Conservation (phyloP, 495 filamentous ascomycete genomes). For the Hyaloscypha finlandica region DNA sequence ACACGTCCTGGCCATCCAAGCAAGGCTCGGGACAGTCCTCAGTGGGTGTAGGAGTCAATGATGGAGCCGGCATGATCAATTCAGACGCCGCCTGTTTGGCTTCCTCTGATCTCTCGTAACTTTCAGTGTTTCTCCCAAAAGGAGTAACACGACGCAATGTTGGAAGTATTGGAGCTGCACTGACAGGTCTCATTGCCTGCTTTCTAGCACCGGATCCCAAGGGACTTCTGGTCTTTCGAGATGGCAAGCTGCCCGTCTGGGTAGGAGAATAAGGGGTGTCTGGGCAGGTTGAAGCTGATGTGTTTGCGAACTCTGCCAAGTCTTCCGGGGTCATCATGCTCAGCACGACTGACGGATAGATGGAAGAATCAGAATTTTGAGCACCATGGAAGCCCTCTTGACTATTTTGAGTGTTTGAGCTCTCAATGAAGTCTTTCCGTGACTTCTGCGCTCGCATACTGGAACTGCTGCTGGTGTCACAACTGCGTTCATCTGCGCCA, state of each 20-base stretch:
- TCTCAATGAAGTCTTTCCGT: constrained; percentile 1
- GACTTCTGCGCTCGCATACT: background rate
- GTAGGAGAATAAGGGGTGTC: background rate
- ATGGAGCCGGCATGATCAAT: background rate
- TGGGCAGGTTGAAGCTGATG: background rate
- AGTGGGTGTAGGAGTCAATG: background rate
- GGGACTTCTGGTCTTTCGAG: constrained; percentile 3
- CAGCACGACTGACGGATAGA: background rate
- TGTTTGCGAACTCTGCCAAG: background rate
- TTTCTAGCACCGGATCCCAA: background rate
- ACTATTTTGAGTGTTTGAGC: constrained; percentile 29
- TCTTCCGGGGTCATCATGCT: constrained; percentile 6
- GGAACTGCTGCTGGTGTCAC: background rate
- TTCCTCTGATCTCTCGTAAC: constrained; percentile 1
- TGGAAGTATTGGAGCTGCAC: constrained; percentile 4
- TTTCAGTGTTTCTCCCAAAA: constrained; percentile 10
- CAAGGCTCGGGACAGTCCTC: background rate
- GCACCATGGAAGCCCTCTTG: constrained; percentile 19
- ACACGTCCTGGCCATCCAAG: background rate
- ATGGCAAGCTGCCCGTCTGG: constrained; percentile 15
- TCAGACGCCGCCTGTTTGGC: background rate
- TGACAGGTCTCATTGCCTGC: constrained; percentile 9
- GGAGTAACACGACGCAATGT: constrained; percentile 12
- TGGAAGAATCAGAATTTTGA: background rate
- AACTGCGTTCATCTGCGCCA: constrained; percentile 19